Evolutionary conservation across 495 filamentous ascomycete species (phyloP), one percentile per base, ranked within the genome.

Genomic region (Arthonia radiata): DNA sequence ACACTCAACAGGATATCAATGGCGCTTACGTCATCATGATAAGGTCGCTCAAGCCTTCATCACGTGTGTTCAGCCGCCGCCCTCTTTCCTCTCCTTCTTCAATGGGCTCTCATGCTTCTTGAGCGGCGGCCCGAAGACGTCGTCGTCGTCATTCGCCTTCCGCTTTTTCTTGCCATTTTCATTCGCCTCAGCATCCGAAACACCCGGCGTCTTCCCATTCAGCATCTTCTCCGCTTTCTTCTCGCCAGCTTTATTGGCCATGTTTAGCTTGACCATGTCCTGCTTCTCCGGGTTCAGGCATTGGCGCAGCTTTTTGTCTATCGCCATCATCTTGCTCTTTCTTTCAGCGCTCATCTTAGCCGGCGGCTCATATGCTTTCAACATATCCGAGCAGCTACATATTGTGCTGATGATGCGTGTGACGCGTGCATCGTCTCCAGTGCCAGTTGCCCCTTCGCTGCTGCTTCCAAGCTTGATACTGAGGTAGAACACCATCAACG

Each of bases 261-360:
- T n/a, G n/a, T n/a, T n/a, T n/a, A 65, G 37, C 22, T 56, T 55
- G 6, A 67, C 58, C 24, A 73, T 35, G 41, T 76, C 67, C 27
- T 50, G 56, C 23, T 67, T 60, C 15, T 42, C 38, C 13, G 77
- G 76, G 37, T 89, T 78, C 30, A 69, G 63, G 43, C 80, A 90
- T 31, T 69, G 67, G 23, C 63, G 64, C 9, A 89, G 52, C 47
- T 86, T 89, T 48, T 70, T 78, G 13, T 42, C 35, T 2, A 51
- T 39, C 0, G 29, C 18, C 13, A 53, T 59, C 6, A 83, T n/a
- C n/a, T n/a, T n/a, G n/a, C n/a, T n/a, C n/a, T 38, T 18, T 48
- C 61, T 23, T 57, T 57, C 21, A 57, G 37, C 14, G 49, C 50
- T 43, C 23, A 31, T 25, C 52, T 56, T 22, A 37, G 33, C 29